Conservation (phyloP, 257 asterid genomes). For the Scutellaria baicalensis region DNA sequence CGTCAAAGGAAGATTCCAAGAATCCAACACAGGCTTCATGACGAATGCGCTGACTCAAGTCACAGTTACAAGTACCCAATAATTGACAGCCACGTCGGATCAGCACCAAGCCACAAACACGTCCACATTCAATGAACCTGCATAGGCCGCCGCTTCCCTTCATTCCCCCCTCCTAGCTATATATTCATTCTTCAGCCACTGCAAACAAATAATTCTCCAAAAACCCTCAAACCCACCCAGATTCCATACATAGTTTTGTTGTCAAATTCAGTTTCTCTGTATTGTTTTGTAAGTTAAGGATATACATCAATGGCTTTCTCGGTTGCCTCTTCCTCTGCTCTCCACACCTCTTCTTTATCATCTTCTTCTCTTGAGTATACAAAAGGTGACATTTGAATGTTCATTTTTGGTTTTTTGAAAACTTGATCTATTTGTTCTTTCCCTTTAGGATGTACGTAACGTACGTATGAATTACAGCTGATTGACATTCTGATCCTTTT, state of each 20-base stretch:
- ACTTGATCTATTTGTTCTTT: neutral
- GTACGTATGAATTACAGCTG: neutral
- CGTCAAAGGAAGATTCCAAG: neutral
- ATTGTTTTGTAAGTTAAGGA: neutral
- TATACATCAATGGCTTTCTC: conserved; percentile 49
- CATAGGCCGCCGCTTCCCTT: conserved; percentile 9
- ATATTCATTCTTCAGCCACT: neutral
- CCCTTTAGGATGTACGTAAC: too few relatives aligned
- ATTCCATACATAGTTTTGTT: neutral
- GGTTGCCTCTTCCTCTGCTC: conserved; percentile 49
- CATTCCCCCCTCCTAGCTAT: neutral
- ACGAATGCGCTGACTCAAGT: conserved; percentile 42
- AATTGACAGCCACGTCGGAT: conserved; percentile 18
- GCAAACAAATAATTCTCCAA: conserved; percentile 4
- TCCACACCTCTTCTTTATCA: conserved; percentile 38
- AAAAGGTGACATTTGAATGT: conserved; percentile 32
- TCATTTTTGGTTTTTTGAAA: neutral
- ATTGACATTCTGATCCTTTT: neutral
- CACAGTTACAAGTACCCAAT: conserved; percentile 3
- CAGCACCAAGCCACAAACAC: conserved; percentile 20
- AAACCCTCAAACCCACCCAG: too few relatives aligned
- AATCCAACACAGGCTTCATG: conserved; percentile 11
- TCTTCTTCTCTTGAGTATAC: conserved; percentile 36
- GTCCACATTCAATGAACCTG: conserved; percentile 81
- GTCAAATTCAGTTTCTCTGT: neutral